Evolutionary conservation across 2,329 filamentous ascomycete species (phyloP).

Genomic region (Capronia coronata): DNA sequence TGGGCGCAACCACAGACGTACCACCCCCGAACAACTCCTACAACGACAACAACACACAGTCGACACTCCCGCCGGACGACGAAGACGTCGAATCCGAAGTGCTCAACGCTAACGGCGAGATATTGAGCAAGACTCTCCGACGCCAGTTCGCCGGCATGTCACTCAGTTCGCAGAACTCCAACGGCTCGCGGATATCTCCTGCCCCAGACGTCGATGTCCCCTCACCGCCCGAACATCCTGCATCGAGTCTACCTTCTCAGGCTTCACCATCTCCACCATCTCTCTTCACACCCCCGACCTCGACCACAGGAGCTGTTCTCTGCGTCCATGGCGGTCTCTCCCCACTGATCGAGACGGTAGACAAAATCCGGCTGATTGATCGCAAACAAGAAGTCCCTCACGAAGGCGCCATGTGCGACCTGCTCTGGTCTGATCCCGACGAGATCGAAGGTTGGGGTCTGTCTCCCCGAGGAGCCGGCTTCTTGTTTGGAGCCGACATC

Average conservation of each 20-base stretch:
- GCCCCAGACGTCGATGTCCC: conserved; percentile 28
- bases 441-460: conserved; percentile 97
- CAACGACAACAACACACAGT: conserved; percentile 39
- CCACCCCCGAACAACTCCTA: conserved; percentile 42
- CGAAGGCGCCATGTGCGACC: conserved; percentile 97
- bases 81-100: conserved; percentile 89
- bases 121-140: conserved; percentile 55
- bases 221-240: conserved; percentile 37
- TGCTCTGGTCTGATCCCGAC: conserved; percentile 96
- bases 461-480: conserved; percentile 87
- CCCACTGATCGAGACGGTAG: conserved; percentile 83
- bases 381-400: conserved; percentile 97
- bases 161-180: conserved; percentile 15
- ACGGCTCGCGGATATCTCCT: conserved; percentile 27
- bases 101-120: conserved; percentile 71
- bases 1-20: conserved; percentile 68
- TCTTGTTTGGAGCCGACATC: conserved; percentile 91
- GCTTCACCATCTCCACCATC: conserved; percentile 65
- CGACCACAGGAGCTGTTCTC: conserved; percentile 73
- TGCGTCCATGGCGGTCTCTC: conserved; percentile 94
- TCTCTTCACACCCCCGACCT: conserved; percentile 24
- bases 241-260: conserved; percentile 55
- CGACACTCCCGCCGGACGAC: conserved; percentile 51
- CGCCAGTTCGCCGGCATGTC: conserved; percentile 26
- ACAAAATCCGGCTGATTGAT: conserved; percentile 91